A percentile compares a stretch with the other conserved stretches of the same genome.
phyloP scores from a whole-genome alignment of 345 rosid genomes.

The Aquilaria sinensis region DNA sequence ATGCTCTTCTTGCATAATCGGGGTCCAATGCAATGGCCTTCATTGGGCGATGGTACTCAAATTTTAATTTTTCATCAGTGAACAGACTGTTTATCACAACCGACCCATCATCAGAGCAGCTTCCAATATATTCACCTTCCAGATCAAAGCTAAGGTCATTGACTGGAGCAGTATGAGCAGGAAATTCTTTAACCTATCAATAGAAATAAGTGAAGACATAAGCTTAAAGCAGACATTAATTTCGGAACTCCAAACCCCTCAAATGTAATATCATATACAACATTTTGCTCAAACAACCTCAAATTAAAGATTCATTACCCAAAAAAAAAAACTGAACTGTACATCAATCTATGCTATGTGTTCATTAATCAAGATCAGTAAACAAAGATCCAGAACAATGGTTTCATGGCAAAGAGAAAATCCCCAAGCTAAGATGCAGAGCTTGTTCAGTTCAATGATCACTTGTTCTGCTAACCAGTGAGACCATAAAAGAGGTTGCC shows the following conservation, averaged over 20 bases:
- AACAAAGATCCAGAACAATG: too few species aligned
- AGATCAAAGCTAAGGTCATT: constrained; percentile 91
- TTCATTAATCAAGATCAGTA: too few species aligned
- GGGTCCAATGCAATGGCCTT: constrained; percentile 94
- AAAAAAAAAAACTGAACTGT: not conserved
- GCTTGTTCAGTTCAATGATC: too few species aligned
- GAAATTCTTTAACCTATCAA: constrained; percentile 74
- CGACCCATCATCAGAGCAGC: constrained; percentile 98
- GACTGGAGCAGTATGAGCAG: constrained; percentile 76
- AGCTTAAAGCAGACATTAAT: not conserved
- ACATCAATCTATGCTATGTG: too few species aligned
- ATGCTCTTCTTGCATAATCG: constrained; percentile 61
- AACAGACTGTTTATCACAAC: constrained; percentile 89
- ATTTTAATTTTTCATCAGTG: constrained; percentile 88
- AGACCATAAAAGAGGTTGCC: too few species aligned
- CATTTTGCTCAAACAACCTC: not conserved
- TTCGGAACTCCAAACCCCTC: not conserved
- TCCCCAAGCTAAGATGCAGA: too few species aligned
- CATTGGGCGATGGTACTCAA: constrained; percentile 97
- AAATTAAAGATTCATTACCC: not conserved
- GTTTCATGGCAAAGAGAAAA: too few species aligned
- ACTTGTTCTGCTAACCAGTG: too few species aligned
- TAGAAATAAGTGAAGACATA: not conserved
- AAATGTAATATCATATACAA: not conserved
- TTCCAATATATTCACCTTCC: constrained; percentile 92